Evolutionary conservation across 2,329 filamentous ascomycete species (phyloP).

Genomic region (Claviceps pazoutovae): DNA sequence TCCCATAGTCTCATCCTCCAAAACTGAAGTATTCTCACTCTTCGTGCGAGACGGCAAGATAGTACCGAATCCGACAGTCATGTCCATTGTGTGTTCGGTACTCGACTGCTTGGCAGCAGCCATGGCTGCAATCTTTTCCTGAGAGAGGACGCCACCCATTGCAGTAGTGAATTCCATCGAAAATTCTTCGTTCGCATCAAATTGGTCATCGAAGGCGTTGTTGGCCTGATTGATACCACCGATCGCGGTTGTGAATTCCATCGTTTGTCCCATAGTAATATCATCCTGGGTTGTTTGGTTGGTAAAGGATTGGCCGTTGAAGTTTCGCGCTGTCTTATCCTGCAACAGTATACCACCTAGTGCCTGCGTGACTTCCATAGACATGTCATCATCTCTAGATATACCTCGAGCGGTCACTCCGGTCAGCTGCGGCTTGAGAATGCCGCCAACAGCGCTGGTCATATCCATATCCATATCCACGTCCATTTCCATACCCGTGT

Average conservation of each 20-base stretch:
- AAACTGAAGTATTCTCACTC: conserved; percentile 19
- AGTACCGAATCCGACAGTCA: conserved; percentile 43
- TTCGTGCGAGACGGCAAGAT: conserved; percentile 25
- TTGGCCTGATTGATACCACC: conserved; percentile 46
- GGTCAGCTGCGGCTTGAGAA: conserved; percentile 30
- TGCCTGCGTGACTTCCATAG: conserved; percentile 84
- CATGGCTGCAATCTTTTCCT: conserved; percentile 14
- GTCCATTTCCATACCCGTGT: conserved; percentile 22
- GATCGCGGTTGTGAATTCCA: conserved; percentile 74
- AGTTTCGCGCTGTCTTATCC: conserved; percentile 3
- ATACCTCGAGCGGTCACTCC: conserved; percentile 22
- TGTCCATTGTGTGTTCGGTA: conserved; percentile 31
- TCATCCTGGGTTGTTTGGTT: conserved; percentile 14
- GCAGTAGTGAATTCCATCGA: conserved; percentile 67
- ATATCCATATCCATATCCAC: conserved; percentile 36
- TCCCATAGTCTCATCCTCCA: conserved; percentile 30
- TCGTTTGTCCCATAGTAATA: conserved; percentile 29
- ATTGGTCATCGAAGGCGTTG: conserved; percentile 20
- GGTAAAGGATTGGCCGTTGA: background rate
- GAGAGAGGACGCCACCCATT: conserved; percentile 39
- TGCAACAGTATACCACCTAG: conserved; percentile 63
- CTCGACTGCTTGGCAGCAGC: conserved; percentile 13
- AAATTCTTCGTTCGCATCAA: conserved; percentile 49
- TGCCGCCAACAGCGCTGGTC: conserved; percentile 41
- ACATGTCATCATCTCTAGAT: conserved; percentile 53